Percentiles rank a stretch among this genome's conserved stretches.
phyloP scores from a whole-genome alignment of 805 yeast species.

The Ogataea methanolica region DNA sequence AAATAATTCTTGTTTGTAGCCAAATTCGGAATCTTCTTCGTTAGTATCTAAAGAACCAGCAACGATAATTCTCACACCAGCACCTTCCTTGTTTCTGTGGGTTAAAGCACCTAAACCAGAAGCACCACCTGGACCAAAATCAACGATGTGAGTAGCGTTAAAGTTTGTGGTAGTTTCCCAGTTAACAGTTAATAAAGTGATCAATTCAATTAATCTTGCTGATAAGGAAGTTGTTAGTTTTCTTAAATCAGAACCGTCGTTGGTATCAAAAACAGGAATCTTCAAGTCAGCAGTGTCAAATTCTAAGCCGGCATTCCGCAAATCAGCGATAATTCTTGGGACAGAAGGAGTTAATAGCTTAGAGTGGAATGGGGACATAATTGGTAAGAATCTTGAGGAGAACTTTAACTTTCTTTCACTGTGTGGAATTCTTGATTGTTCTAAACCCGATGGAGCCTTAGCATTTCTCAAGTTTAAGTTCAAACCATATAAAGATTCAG shows the following conservation, averaged over 20 bases:
- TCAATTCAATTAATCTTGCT: conserved; percentile 71
- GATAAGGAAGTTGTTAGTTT: conserved; percentile 47
- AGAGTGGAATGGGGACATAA: conserved; percentile 96
- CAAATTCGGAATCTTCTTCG: conserved; percentile 75
- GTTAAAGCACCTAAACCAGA: conserved; percentile 96
- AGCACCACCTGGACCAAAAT: conserved; percentile 98
- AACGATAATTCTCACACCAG: conserved; percentile 90
- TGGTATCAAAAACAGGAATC: conserved; percentile 92
- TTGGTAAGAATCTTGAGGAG: conserved; percentile 90
- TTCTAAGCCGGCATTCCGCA: conserved; percentile 51
- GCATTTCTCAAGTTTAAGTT: conserved; percentile 88
- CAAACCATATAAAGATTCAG: conserved; percentile 94
- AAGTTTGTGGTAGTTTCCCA: conserved; percentile 91
- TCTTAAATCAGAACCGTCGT: conserved; percentile 75
- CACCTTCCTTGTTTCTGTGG: conserved; percentile 97
- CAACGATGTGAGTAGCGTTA: conserved; percentile 81
- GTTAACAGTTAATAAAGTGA: conserved; percentile 83
- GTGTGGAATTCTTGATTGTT: conserved; percentile 91
- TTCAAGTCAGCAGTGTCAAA: conserved; percentile 52
- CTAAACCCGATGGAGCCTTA: conserved; percentile 90
- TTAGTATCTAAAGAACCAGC: conserved; percentile 83
- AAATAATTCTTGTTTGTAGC: conserved; percentile 93
- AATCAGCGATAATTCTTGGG: conserved; percentile 60
- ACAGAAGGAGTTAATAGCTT: conserved; percentile 75
- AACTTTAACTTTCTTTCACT: conserved; percentile 92